Evolutionary conservation across 192 early-diverging fungal genomes (phyloP), one percentile per base, ranked within the genome.

Genomic region (Entrophospora sp.): DNA sequence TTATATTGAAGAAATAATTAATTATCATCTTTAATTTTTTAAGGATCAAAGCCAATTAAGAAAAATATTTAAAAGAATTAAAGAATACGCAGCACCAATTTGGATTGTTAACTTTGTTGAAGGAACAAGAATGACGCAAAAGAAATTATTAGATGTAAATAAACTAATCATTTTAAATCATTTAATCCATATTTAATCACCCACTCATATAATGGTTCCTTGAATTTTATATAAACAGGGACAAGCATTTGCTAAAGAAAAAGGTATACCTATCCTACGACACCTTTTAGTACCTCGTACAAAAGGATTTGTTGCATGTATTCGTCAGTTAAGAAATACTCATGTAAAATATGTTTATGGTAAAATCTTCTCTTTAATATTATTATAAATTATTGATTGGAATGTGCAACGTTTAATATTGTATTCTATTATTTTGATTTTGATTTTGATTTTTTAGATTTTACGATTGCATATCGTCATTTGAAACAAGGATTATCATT

Each of bases 331-430:
- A 38, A 69, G 79, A 30, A 64, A 72, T 65, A 74, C 69, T 27
- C 81, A 83, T 72, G 77, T 83, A 52, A 75, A 81, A 55, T 79
- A 72, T 70, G 73, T 83, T 12, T 83, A 83, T 64, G 81, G 80
- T 82, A 82, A 48, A n/a, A 20, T 10, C 1, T n/a, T n/a, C n/a
- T n/a, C n/a, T n/a, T n/a, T n/a, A n/a, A n/a, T n/a, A n/a, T n/a
- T n/a, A n/a, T n/a, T n/a, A n/a, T n/a, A n/a, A n/a, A n/a, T n/a
- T n/a, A n/a, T n/a, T n/a, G n/a, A n/a, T n/a, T n/a, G n/a, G n/a
- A n/a, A n/a, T n/a, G n/a, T n/a, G n/a, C n/a, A n/a, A n/a, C n/a
- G n/a, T n/a, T n/a, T n/a, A n/a, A n/a, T n/a, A n/a, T n/a, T n/a
- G n/a, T n/a, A n/a, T n/a, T 18, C 20, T 5, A 34, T 14, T 30